phyloP scores from a whole-genome alignment of 345 rosid genomes.

The Gossypium mustelinum region DNA sequence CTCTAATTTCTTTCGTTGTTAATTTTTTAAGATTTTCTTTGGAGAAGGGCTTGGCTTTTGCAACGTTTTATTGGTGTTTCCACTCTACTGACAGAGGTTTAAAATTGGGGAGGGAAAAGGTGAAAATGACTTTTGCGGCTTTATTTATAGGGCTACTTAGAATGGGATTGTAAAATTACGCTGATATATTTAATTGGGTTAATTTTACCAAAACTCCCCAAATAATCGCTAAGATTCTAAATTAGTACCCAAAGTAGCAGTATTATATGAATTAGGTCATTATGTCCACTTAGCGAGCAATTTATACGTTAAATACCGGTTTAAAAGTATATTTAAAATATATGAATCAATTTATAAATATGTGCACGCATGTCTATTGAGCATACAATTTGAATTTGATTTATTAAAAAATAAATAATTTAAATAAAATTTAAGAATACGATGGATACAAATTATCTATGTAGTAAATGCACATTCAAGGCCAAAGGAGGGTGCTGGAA shows the following conservation, averaged over 20 bases:
- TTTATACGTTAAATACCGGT: too few relatives aligned
- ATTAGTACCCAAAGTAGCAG: neutral
- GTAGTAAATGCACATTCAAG: too few relatives aligned
- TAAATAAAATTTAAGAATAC: too few relatives aligned
- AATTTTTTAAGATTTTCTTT: neutral
- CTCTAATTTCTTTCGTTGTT: neutral
- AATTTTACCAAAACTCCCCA: neutral
- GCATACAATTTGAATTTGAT: too few relatives aligned
- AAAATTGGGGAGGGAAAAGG: conserved; percentile 34
- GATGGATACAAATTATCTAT: too few relatives aligned
- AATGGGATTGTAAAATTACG: neutral
- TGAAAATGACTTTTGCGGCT: neutral
- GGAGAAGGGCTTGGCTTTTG: neutral
- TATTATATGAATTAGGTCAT: too few relatives aligned
- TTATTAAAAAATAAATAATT: too few relatives aligned
- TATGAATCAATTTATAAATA: too few relatives aligned
- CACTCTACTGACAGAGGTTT: conserved; percentile 8
- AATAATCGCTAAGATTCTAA: neutral
- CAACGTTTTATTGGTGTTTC: neutral
- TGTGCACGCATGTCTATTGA: too few relatives aligned
- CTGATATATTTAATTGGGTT: neutral
- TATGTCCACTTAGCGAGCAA: too few relatives aligned
- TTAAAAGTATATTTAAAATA: too few relatives aligned
- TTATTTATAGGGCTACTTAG: neutral
- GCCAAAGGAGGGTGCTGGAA: too few relatives aligned